phyloP scores from a whole-genome alignment of 148 eudicot genomes.

The Fagopyrum esculentum region DNA sequence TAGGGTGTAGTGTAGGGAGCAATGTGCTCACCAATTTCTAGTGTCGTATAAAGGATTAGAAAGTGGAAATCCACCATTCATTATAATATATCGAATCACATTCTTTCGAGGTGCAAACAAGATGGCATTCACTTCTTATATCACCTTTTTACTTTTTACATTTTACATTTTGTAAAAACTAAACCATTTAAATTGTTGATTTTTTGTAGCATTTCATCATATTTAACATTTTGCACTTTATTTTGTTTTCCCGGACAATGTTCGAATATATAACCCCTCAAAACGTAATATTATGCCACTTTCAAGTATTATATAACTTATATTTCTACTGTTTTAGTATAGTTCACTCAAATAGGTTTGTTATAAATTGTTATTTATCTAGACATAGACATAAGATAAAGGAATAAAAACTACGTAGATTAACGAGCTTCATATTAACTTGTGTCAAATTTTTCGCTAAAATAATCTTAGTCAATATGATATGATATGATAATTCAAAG shows the following conservation, averaged over 20 bases:
- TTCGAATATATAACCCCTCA: not conserved
- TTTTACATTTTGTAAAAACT: not conserved
- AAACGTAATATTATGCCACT: too few relatives aligned
- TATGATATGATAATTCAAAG: too few relatives aligned
- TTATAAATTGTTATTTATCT: too few relatives aligned
- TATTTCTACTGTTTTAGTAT: too few relatives aligned
- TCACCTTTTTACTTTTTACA: not conserved
- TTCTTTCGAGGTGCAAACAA: not conserved
- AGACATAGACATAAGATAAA: too few relatives aligned
- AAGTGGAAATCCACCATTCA: not conserved
- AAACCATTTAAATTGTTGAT: not conserved
- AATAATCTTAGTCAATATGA: too few relatives aligned
- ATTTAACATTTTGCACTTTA: not conserved
- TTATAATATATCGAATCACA: not conserved
- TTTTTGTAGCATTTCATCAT: not conserved
- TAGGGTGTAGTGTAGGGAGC: not conserved
- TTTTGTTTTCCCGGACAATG: not conserved
- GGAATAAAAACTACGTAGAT: too few relatives aligned
- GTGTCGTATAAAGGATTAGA: not conserved
- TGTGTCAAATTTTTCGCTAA: too few relatives aligned
- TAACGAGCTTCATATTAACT: too few relatives aligned
- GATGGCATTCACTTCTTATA: not conserved
- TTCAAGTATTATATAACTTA: too few relatives aligned
- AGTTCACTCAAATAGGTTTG: too few relatives aligned
- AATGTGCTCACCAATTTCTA: conserved; percentile 4